phyloP scores from a whole-genome alignment of 2,329 filamentous ascomycete species.

The Fusarium siculi region DNA sequence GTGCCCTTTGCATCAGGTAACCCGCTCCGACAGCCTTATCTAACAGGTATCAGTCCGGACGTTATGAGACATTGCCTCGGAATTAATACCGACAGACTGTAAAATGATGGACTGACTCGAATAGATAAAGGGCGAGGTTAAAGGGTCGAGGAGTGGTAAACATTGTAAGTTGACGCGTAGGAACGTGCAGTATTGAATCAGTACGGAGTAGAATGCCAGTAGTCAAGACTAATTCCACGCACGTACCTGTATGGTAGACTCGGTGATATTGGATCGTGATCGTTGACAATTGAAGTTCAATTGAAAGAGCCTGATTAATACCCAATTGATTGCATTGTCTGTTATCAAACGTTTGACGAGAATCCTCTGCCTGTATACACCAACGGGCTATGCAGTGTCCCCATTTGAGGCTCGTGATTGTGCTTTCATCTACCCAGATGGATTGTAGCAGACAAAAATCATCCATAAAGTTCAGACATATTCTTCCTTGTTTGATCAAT shows the following conservation, averaged over 20 bases:
- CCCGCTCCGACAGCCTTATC: constrained; percentile 13
- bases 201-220: constrained; percentile 31
- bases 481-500: not conserved
- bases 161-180: not conserved
- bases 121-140: constrained; percentile 5
- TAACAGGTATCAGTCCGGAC: constrained; percentile 12
- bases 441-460: not conserved
- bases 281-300: not conserved
- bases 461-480: not conserved
- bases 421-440: too few species aligned
- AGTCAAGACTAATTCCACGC: constrained; percentile 14
- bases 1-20: constrained; percentile 7
- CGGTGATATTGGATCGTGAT: constrained; percentile 27
- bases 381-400: too few species aligned
- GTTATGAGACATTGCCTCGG: constrained; percentile 8
- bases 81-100: not conserved
- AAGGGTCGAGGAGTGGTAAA: not conserved
- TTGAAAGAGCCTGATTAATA: not conserved
- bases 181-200: constrained; percentile 33
- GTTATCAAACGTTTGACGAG: not conserved
- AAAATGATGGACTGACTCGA: constrained; percentile 14
- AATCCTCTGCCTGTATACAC: accelerated
- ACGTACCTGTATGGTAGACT: constrained; percentile 22
- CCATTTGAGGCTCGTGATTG: not conserved
- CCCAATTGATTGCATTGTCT: not conserved